Evolutionary conservation across 345 rosid species (phyloP).

Genomic region (Corymbia maculata): DNA sequence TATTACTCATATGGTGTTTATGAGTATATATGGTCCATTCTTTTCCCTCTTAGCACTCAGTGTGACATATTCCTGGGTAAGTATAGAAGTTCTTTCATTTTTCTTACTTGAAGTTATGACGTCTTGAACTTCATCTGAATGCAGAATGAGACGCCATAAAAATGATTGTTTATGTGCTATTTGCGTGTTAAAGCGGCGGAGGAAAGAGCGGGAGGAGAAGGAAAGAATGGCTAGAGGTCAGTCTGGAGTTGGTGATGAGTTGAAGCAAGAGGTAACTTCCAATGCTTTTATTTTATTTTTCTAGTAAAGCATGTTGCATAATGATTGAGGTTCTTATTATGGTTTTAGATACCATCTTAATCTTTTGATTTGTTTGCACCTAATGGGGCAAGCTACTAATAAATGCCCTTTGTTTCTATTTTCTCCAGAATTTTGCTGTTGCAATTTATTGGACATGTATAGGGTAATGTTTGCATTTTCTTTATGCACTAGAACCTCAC

Average conservation of each 20-base stretch:
- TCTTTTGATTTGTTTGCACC: neutral
- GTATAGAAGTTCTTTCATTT: neutral
- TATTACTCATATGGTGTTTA: neutral
- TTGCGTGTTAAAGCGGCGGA: slow-evolving; percentile 79
- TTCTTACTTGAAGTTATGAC: neutral
- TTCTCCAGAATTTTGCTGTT: neutral
- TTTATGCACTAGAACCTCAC: neutral
- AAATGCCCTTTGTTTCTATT: neutral
- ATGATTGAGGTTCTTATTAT: neutral
- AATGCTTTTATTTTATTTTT: neutral
- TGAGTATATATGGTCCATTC: neutral
- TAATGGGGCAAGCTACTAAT: neutral
- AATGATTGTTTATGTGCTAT: slow-evolving; percentile 92
- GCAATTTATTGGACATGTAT: neutral
- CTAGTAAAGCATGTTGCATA: neutral
- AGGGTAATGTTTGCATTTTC: neutral
- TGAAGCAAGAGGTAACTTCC: slow-evolving; percentile 47
- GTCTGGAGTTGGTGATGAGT: slow-evolving; percentile 35
- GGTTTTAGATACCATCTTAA: neutral
- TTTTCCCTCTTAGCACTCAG: neutral
- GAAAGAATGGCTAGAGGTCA: slow-evolving; percentile 49
- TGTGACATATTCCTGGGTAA: neutral
- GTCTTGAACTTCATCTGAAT: neutral
- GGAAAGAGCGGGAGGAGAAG: slow-evolving; percentile 80
- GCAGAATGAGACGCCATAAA: slow-evolving; percentile 82